phyloP scores from a whole-genome alignment of 129 eudicot genomes.

The Sambucus nigra region DNA sequence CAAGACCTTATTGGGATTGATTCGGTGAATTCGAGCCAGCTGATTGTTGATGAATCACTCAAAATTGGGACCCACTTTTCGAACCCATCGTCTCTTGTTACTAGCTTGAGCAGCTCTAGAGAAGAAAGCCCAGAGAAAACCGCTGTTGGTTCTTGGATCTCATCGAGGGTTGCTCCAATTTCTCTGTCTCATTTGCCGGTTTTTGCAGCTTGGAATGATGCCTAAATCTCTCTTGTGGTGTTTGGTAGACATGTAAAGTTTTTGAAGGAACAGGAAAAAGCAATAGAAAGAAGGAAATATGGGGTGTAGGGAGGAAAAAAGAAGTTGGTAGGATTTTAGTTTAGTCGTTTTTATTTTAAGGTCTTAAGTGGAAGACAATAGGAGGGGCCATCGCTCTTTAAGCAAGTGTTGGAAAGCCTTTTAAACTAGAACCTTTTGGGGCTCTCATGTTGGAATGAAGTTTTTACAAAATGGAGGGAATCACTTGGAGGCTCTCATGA shows the following conservation, averaged over 20 bases:
- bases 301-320: conserved; percentile 1
- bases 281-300: conserved; percentile 6
- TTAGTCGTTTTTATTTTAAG: conserved; percentile 9
- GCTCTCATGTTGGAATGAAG: conserved; percentile 16
- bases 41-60: conserved; percentile 8
- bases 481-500: conserved; percentile 12
- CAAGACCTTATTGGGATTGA: conserved; percentile 31
- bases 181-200: conserved; percentile 48
- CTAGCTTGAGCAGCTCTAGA: conserved; percentile 61
- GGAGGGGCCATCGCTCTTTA: conserved; percentile 28
- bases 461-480: conserved; percentile 41
- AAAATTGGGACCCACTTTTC: conserved; percentile 31
- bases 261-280: conserved; percentile 3
- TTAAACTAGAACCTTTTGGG: conserved; percentile 24
- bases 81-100: conserved; percentile 47
- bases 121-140: conserved; percentile 58
- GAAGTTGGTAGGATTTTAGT: conserved; percentile 9
- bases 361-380: conserved; percentile 23
- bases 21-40: conserved; percentile 9
- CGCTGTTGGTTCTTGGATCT: conserved; percentile 24
- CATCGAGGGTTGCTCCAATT: conserved; percentile 24
- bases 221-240: conserved; percentile 9
- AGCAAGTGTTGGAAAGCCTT: conserved; percentile 14
- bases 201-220: conserved; percentile 56
- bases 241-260: conserved; percentile 10